Conservation (phyloP, 106 monocot genomes). For the Xerophyta viscosa region DNA sequence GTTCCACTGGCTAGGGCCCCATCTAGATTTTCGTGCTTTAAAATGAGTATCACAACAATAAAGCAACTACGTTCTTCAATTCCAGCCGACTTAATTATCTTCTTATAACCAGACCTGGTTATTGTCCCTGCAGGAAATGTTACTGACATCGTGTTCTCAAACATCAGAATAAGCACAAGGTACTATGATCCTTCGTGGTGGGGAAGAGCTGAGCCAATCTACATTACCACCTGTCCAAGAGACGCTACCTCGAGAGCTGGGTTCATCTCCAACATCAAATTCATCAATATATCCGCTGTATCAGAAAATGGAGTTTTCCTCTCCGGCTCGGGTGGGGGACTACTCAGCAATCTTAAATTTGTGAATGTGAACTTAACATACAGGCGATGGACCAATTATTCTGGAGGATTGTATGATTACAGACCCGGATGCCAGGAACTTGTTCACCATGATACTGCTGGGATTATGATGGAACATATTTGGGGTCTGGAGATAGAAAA, state of each 20-base stretch:
- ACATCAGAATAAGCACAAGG: constrained; percentile 86
- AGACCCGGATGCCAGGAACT: constrained; percentile 78
- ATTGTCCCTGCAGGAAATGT: constrained; percentile 55
- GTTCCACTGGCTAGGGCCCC: too few relatives aligned
- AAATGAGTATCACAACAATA: too few relatives aligned
- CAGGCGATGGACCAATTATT: constrained; percentile 50
- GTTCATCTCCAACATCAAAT: constrained; percentile 58
- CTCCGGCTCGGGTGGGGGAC: constrained; percentile 58
- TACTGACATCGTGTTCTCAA: constrained; percentile 66
- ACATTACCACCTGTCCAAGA: constrained; percentile 80
- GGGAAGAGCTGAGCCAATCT: constrained; percentile 97
- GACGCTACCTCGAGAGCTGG: constrained; percentile 49
- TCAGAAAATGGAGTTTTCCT: constrained; percentile 95
- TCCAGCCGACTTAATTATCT: too few relatives aligned
- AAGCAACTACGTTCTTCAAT: too few relatives aligned
- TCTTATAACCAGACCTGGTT: not conserved
- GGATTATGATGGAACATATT: constrained; percentile 85
- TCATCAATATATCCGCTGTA: constrained; percentile 69
- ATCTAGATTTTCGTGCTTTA: too few relatives aligned
- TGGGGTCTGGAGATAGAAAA: constrained; percentile 56
- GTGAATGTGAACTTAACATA: constrained; percentile 62
- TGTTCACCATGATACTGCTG: constrained; percentile 61
- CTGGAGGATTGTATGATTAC: constrained; percentile 69
- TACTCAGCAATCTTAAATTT: constrained; percentile 55
- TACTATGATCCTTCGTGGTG: constrained; percentile 97